phyloP scores from a whole-genome alignment of 2,329 filamentous ascomycete species.

The Diaporthe sp. region DNA sequence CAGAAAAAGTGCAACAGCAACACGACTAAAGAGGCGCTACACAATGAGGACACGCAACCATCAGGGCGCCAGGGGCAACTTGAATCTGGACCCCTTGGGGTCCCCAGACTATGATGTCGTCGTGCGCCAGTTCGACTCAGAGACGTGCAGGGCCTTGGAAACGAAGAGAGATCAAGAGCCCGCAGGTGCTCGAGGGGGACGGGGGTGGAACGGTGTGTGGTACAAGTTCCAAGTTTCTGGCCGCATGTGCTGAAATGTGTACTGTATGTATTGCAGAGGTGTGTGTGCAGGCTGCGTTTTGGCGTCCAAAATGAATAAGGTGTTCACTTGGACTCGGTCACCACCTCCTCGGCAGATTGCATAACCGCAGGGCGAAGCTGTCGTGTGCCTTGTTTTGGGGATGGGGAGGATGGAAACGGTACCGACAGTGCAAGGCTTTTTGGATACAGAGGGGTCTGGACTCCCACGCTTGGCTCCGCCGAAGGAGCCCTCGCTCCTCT shows the following conservation, averaged over 20 bases:
- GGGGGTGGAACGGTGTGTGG: background rate
- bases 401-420: background rate
- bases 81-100: background rate
- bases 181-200: background rate
- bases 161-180: too few species aligned
- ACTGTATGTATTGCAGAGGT: too few species aligned
- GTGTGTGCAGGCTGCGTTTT: background rate
- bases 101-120: slow-evolving; percentile 16
- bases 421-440: background rate
- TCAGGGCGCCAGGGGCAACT: background rate
- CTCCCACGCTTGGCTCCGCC: background rate
- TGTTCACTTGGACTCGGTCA: background rate
- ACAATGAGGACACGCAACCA: background rate
- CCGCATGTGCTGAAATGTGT: background rate
- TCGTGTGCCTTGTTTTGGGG: slow-evolving; percentile 23
- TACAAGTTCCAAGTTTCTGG: slow-evolving; percentile 24
- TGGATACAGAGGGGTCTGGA: slow-evolving; percentile 7
- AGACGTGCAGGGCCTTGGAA: slow-evolving; percentile 21
- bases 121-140: slow-evolving; percentile 10
- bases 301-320: background rate
- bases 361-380: background rate
- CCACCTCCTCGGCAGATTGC: slow-evolving; percentile 22
- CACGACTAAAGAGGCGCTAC: background rate
- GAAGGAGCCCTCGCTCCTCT: too few species aligned
- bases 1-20: background rate